Percentiles rank a stretch among this genome's conserved stretches.
phyloP scores from a whole-genome alignment of 805 yeast genomes.

The Saturnispora quitensis region DNA sequence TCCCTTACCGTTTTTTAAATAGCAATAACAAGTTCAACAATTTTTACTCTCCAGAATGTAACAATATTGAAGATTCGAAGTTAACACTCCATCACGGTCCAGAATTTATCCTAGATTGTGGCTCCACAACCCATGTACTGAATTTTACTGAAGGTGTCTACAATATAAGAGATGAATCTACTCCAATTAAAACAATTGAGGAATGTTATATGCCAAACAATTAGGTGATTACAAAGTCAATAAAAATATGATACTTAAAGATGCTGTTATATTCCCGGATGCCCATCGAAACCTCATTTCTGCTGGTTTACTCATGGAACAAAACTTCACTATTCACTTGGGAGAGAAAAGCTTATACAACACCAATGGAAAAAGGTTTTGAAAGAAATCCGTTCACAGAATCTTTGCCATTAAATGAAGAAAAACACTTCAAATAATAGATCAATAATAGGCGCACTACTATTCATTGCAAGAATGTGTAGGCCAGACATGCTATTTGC shows the following conservation, averaged over 20 bases:
- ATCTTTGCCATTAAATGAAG: neutral
- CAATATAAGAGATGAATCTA: neutral
- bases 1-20: neutral
- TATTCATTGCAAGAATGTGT: slow-evolving; percentile 8
- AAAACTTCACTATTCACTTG: neutral
- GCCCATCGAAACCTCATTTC: neutral
- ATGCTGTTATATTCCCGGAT: neutral
- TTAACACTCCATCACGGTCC: neutral
- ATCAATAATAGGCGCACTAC: slow-evolving; percentile 3
- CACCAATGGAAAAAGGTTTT: slow-evolving; percentile 1
- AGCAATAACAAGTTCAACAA: neutral
- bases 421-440: slow-evolving; percentile 2
- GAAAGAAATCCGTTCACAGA: neutral
- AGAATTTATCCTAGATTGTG: neutral
- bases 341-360: neutral
- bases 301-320: neutral
- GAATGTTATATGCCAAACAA: neutral
- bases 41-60: neutral
- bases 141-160: neutral
- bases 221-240: neutral
- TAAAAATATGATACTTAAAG: neutral
- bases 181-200: neutral
- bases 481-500: slow-evolving; percentile 7
- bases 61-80: neutral
- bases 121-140: neutral